Evolutionary conservation across 2,329 filamentous ascomycete genomes (phyloP).

Genomic region (Chaetomium sp.): DNA sequence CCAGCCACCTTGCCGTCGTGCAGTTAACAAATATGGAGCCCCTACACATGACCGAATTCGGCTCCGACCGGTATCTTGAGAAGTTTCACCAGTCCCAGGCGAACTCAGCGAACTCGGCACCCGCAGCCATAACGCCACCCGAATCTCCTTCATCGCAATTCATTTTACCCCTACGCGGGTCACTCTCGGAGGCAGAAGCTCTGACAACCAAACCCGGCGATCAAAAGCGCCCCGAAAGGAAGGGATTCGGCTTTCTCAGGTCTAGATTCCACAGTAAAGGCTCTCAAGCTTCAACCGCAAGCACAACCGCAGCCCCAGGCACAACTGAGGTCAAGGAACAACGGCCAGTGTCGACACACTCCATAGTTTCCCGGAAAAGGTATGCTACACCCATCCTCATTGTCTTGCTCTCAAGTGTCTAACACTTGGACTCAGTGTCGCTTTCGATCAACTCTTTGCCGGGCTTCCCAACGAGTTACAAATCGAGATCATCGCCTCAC

Average conservation of each 20-base stretch:
- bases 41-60: slow-evolving; percentile 59
- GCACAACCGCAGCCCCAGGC: not conserved
- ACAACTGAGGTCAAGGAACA: slow-evolving; percentile 23
- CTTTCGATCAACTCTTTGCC: slow-evolving; percentile 53
- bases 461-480: slow-evolving; percentile 56
- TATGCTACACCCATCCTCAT: slow-evolving; percentile 25
- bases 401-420: not conserved
- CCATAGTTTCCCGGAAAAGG: slow-evolving; percentile 23
- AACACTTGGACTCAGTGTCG: slow-evolving; percentile 27
- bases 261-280: slow-evolving; percentile 26
- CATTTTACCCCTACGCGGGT: slow-evolving; percentile 26
- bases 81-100: slow-evolving; percentile 52
- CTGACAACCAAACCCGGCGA: slow-evolving; percentile 19
- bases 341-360: slow-evolving; percentile 17
- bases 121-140: not conserved
- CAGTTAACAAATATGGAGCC: slow-evolving; percentile 45
- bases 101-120: slow-evolving; percentile 26
- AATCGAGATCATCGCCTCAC: slow-evolving; percentile 53
- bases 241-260: slow-evolving; percentile 36
- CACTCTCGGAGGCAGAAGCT: slow-evolving; percentile 17
- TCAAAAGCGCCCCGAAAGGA: slow-evolving; percentile 25
- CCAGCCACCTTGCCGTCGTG: slow-evolving; percentile 18
- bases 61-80: slow-evolving; percentile 57
- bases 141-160: slow-evolving; percentile 21
- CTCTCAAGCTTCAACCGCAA: slow-evolving; percentile 2